Percentiles rank a stretch among this genome's conserved stretches.
phyloP scores from a whole-genome alignment of 1,284 basidiomycete species.

The Rhodotorula glutinis region DNA sequence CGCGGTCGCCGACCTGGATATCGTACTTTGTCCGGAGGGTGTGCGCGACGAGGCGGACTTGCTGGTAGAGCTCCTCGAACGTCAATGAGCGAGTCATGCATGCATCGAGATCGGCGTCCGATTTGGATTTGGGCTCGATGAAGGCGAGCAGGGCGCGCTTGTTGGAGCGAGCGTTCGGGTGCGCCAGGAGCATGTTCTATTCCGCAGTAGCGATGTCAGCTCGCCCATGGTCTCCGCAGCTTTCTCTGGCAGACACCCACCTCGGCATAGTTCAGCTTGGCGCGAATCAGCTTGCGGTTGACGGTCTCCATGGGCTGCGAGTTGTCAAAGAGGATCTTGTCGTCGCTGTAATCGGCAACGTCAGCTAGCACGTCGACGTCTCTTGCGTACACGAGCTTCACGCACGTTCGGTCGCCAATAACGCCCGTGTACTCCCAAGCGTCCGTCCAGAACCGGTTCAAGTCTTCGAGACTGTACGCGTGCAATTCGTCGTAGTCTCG shows the following conservation, averaged over 20 bases:
- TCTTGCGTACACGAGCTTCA: background rate
- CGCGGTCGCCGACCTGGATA: conserved; percentile 36
- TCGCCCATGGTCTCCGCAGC: background rate
- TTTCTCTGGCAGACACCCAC: background rate
- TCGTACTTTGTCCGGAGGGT: conserved; percentile 29
- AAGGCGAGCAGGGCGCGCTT: conserved; percentile 35
- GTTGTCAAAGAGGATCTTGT: conserved; percentile 27
- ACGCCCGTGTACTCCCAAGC: conserved; percentile 35
- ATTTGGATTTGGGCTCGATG: conserved; percentile 33
- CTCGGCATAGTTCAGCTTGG: conserved; percentile 36
- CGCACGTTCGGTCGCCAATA: conserved; percentile 36
- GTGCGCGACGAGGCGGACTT: conserved; percentile 37
- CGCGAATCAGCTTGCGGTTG: conserved; percentile 30
- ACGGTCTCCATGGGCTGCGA: conserved; percentile 30
- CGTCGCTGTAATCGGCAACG: conserved; percentile 8
- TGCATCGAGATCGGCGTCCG: conserved; percentile 13
- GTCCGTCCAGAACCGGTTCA: conserved; percentile 36
- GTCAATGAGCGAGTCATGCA: conserved; percentile 30
- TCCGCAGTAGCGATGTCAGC: no score
- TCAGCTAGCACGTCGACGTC: background rate
- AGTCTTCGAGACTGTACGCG: conserved; percentile 21
- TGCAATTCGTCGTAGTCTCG: conserved; percentile 39
- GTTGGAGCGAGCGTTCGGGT: conserved; percentile 33
- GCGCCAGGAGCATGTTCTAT: conserved; percentile 65
- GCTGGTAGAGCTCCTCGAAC: conserved; percentile 40